Evolutionary conservation across 2,329 filamentous ascomycete species (phyloP), one percentile per base, ranked within the genome.

Genomic region (Aspergillus piperis): DNA sequence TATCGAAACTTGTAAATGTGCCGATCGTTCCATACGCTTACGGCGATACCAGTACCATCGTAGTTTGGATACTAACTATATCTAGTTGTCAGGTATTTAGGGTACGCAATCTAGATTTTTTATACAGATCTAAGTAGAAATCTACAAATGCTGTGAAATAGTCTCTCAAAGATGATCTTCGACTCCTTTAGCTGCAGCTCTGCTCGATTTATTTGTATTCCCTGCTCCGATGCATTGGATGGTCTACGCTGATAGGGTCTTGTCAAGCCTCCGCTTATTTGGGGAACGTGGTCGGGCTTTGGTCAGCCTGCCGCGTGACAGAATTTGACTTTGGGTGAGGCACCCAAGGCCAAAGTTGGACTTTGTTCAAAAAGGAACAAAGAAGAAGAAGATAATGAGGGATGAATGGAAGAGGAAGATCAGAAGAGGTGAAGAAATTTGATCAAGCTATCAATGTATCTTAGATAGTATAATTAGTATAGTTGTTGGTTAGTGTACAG

Each of bases 1-100:
- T 57, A 53, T 54, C 56, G 41, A 62, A 55, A 36, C 25, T 44
- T 44, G 54, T 57, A 62, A 62, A 57, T 54, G 57, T 38, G 57
- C 53, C 36, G 53, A 52, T 21, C 39, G 54, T 59, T 62, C 41
- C n/a, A 56, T 62, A 62, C 57, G 25, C 23, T 44, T 55, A 44
- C 53, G 38, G 19, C 41, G 41, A 21, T 44, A 44, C 41, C 39
- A 54, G 54, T 19, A 19, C 17, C 17, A 19, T 19, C 17, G 17
- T 19, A 19, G 17, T 19, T 19, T 19, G 17, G 17, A 19, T 19
- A 19, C 17, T 19, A 19, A 19, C 17, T 19, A 19, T 19, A 19
- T 19, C 17, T 19, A 19, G 17, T 19, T 19, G 17, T 19, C 41
- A 39, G 38, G 53, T 55, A 55, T 42, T 42, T 47, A 27, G 39